These are phyloP conservation scores for Mycosphaerella arachidis DNA, from an alignment of 2,329 filamentous ascomycete genomes.

Conservation along the genomic window DNA sequence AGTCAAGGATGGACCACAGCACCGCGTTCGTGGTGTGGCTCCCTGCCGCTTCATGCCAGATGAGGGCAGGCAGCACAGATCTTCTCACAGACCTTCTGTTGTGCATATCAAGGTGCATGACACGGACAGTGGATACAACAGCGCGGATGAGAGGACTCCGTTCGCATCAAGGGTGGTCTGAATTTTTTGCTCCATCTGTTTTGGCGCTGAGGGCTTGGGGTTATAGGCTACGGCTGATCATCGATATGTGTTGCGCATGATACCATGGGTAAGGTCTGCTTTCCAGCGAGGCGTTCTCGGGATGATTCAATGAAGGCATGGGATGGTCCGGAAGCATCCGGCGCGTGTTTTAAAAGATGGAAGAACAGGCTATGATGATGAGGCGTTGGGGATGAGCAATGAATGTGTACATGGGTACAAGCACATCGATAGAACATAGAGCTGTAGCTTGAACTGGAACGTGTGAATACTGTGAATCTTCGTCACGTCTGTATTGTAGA, in stretches of 20 bases:
- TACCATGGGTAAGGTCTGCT: background rate
- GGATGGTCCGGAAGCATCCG: background rate
- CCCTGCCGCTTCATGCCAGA: constrained; percentile 28
- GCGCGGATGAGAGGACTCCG: constrained; percentile 22
- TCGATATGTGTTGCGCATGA: background rate
- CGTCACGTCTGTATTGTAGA: no score
- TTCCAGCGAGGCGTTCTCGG: background rate
- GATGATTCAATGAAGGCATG: background rate
- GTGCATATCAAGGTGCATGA: constrained; percentile 26
- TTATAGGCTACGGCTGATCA: background rate
- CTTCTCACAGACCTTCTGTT: constrained; percentile 23
- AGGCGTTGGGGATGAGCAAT: background rate
- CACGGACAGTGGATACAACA: constrained; percentile 20
- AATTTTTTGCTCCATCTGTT: background rate
- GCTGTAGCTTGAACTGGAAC: background rate
- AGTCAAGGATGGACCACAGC: constrained; percentile 40
- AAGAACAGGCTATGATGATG: background rate
- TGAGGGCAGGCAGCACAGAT: constrained; percentile 15
- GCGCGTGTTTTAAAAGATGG: background rate
- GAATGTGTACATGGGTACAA: background rate
- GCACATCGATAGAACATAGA: background rate
- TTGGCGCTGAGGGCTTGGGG: background rate
- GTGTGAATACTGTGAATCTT: no score
- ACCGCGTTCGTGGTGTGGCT: constrained; percentile 24
- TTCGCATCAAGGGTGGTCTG: constrained; percentile 13